phyloP scores from a whole-genome alignment of 345 rosid species.

The Cardamine chenopodiifolia region DNA sequence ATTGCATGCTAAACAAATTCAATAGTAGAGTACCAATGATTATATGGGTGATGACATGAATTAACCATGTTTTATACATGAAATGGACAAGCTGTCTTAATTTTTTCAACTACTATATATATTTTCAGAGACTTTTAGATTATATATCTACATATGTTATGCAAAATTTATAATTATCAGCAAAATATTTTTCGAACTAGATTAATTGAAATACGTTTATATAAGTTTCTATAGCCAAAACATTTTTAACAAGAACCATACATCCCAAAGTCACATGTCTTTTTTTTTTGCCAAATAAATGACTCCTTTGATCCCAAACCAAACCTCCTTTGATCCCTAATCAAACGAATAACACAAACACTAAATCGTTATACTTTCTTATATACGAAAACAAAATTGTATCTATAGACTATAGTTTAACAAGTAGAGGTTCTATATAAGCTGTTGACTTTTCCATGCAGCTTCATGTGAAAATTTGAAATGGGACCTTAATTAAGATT shows the following conservation, averaged over 20 bases:
- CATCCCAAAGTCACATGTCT: not conserved
- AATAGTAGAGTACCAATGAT: conserved; percentile 23
- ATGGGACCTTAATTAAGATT: conserved; percentile 43
- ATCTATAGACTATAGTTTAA: not conserved
- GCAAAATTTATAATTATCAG: not conserved
- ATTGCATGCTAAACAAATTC: not conserved
- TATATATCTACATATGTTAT: not conserved
- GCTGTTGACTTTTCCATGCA: conserved; percentile 26
- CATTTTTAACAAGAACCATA: not conserved
- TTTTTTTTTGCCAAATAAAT: not conserved
- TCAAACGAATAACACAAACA: conserved; percentile 6
- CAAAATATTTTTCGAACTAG: not conserved
- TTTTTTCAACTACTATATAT: not conserved
- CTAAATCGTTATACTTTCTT: not conserved
- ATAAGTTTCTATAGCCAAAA: not conserved
- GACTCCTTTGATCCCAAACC: no score
- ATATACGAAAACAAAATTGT: not conserved
- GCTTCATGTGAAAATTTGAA: conserved; percentile 22
- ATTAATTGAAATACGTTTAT: not conserved
- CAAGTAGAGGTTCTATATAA: not conserved
- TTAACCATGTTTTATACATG: not conserved
- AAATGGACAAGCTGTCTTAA: not conserved
- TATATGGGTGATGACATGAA: not conserved
- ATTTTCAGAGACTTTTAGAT: not conserved
- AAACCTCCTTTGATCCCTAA: not conserved